Conservation (phyloP, 164 flowering plant species). For the Chimonanthus praecox region DNA sequence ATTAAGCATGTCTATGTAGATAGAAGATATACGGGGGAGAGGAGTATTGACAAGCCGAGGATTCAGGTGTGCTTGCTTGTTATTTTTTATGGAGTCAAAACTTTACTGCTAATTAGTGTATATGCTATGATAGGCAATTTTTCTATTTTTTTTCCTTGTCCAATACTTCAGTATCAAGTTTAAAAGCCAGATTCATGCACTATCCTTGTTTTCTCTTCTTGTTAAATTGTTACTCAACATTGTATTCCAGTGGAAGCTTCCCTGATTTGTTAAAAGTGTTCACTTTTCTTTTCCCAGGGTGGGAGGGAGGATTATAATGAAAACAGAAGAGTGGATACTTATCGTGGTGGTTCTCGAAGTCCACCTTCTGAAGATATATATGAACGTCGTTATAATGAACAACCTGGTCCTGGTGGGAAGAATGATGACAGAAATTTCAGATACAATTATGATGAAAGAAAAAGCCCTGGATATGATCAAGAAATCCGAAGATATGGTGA, state of each 20-base stretch:
- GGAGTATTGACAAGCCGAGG: conserved; percentile 60
- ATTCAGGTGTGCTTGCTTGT: conserved; percentile 32
- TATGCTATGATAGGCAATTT: neutral
- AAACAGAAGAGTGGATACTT: conserved; percentile 42
- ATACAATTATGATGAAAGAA: conserved; percentile 43
- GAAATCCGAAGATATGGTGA: conserved; percentile 46
- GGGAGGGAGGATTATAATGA: conserved; percentile 62
- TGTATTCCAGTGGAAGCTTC: neutral
- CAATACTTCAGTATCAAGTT: too few relatives aligned
- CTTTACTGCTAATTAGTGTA: neutral
- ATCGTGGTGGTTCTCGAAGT: conserved; percentile 68
- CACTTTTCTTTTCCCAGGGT: conserved; percentile 32
- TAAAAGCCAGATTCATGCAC: too few relatives aligned
- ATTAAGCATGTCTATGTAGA: conserved; percentile 92
- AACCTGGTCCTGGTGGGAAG: conserved; percentile 65
- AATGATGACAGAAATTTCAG: conserved; percentile 40
- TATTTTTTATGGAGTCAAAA: neutral
- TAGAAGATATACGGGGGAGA: conserved; percentile 84
- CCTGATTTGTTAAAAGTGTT: too few relatives aligned
- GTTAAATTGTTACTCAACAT: neutral
- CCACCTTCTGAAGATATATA: conserved; percentile 69
- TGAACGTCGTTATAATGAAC: conserved; percentile 60
- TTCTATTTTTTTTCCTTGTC: neutral
- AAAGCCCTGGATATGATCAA: conserved; percentile 84
- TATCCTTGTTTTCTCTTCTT: too few relatives aligned